Evolutionary conservation across 345 rosid species (phyloP).

Genomic region (Eucalyptus lansdowneana): DNA sequence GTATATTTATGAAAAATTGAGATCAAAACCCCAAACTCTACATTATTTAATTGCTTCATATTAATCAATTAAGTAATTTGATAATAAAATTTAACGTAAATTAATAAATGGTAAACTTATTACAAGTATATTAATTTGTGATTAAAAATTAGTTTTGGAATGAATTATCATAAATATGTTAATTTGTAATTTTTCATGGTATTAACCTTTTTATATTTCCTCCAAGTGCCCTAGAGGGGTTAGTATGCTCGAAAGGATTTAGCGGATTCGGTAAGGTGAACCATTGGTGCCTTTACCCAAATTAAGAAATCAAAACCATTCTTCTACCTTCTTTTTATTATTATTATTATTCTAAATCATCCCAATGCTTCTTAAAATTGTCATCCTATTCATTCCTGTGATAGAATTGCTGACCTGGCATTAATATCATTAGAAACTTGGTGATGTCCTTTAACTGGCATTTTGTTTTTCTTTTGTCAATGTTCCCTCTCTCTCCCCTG

Average conservation of each 20-base stretch:
- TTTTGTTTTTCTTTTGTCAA: not conserved
- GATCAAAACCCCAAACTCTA: too few species aligned
- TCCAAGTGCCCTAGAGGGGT: not conserved
- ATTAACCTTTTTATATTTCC: not conserved
- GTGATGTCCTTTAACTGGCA: not conserved
- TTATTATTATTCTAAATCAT: not conserved
- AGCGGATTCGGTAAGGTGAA: not conserved
- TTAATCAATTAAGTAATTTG: too few species aligned
- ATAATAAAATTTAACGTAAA: too few species aligned
- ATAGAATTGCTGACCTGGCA: not conserved
- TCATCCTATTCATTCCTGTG: not conserved
- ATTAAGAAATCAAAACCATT: not conserved
- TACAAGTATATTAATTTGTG: too few species aligned
- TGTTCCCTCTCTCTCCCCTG: not conserved
- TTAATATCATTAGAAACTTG: not conserved
- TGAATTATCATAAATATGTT: accelerated
- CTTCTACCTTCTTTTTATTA: not conserved
- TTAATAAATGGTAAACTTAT: too few species aligned
- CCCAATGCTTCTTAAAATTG: not conserved
- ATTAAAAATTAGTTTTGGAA: accelerated
- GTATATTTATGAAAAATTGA: too few species aligned
- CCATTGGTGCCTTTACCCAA: accelerated
- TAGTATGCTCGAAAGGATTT: not conserved
- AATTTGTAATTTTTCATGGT: accelerated
- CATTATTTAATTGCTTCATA: too few species aligned